Base-by-base conservation (phyloP, 192 early-diverging fungal species). In the Pilobolus umbonatus region DNA sequence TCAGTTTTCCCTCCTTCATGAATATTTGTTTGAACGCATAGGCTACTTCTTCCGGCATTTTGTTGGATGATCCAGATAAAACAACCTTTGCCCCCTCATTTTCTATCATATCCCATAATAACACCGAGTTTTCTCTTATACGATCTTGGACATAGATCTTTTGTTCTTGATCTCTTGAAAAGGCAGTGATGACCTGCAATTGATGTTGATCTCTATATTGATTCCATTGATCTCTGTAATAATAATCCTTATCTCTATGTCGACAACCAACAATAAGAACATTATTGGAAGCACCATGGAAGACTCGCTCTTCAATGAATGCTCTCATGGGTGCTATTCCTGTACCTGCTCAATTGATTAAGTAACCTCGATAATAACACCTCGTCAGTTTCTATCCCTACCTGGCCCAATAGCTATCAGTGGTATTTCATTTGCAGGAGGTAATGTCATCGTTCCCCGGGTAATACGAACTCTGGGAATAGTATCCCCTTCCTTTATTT, bases 311-410 rank as follows among this genome's bases (percentile, higher is more conserved):
- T 39, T 85, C 70, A 14, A 93, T 55, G 42, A 95, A 82, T 25
- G 91, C 72, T 60, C 93, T 79, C 80, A 99, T 94, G 0, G 95
- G 90, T 8, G 96, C 94, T 21, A 99, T 78, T 17, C 95, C 95
- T 0, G 95, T 98, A 5, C 89, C 85, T 78, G 35, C 31, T 22
- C 14, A 44, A 31, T 17, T 22, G 7, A 5, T 1, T 45, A 31
- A 30, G 9, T 12, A 30, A 30, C 5, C 3, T 19, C 15, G 1
- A 22, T 53, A 22, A 36, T 32, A 17, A 57, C 40, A 34, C 11
- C 17, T 49, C 31, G 42, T 26, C 28, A 46, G 29, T n/a, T 61
- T 34, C 10, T 29, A 21, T n/a, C 29, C 8, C 50, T 71, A 77
- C 87, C 87, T 54, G 90, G 91, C 0, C 91, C 96, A 50, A 96